A percentile compares a stretch with the other conserved stretches of the same genome.
Evolutionary conservation across 306 rosid genomes (phyloP).

Genomic region (Fragaria iinumae): DNA sequence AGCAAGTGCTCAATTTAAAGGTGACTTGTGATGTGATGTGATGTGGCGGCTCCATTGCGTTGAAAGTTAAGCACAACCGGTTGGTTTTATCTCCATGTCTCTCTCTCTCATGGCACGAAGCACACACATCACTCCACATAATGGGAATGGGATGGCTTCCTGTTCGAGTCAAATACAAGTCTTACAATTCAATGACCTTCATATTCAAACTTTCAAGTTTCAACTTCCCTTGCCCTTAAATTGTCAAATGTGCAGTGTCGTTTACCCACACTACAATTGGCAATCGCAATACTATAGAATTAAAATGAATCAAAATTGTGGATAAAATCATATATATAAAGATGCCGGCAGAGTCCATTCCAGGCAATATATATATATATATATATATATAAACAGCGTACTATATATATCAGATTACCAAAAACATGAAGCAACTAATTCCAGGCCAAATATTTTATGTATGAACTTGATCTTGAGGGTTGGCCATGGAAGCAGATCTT

Average conservation of each 20-base stretch:
- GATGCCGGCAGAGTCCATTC: conserved; percentile 9
- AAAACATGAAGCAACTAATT: background rate
- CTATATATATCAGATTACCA: background rate
- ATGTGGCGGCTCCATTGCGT: background rate
- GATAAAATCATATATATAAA: background rate
- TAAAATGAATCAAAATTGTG: background rate
- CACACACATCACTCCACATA: background rate
- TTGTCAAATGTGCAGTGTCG: background rate
- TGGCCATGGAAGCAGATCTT: conserved; percentile 1
- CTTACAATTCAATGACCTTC: background rate
- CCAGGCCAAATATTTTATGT: background rate
- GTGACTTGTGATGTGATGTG: background rate
- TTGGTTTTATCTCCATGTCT: background rate
- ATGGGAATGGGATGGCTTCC: background rate
- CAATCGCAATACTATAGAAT: background rate
- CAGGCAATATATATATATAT: background rate
- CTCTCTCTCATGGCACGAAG: background rate
- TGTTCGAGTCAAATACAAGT: background rate
- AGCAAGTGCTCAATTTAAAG: background rate
- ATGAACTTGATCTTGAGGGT: background rate
- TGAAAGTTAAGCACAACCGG: background rate
- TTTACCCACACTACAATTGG: background rate
- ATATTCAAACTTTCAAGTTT: background rate
- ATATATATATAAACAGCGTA: background rate
- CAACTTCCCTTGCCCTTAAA: background rate